Conservation (phyloP, 345 rosid species). For the Eutrema heterophyllum region DNA sequence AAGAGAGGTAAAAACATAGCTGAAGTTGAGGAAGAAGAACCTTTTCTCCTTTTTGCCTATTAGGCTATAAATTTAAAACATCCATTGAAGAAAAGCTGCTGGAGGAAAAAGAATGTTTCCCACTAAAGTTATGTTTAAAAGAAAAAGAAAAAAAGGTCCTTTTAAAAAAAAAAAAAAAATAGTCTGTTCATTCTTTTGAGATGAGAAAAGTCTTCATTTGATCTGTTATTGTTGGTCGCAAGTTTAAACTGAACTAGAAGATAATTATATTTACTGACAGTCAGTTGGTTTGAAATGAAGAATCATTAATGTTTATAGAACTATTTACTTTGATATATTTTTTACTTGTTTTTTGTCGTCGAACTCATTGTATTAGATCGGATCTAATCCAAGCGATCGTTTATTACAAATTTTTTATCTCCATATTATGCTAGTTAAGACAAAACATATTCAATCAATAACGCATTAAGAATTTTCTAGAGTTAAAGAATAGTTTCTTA, state of each 20-base stretch:
- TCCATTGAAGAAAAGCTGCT: constrained; percentile 21
- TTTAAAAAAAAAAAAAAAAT: not conserved
- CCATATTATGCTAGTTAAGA: not conserved
- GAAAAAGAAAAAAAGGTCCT: not conserved
- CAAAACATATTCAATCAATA: not conserved
- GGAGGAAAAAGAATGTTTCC: constrained; percentile 31
- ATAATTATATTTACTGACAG: not conserved
- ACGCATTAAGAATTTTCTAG: not conserved
- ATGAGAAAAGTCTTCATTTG: constrained; percentile 10
- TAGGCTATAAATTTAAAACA: constrained; percentile 5
- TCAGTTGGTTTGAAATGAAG: not conserved
- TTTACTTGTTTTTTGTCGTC: too few relatives aligned
- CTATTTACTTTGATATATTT: not conserved
- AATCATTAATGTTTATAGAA: not conserved
- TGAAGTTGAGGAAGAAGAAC: constrained; percentile 13
- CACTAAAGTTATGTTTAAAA: constrained; percentile 24
- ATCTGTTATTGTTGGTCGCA: constrained; percentile 15
- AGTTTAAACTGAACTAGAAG: not conserved
- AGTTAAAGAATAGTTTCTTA: not conserved
- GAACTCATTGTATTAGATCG: too few relatives aligned
- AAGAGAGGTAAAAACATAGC: not conserved
- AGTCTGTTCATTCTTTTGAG: constrained; percentile 15
- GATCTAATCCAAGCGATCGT: not conserved
- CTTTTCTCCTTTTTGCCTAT: constrained; percentile 3
- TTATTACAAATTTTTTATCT: not conserved